phyloP scores from a whole-genome alignment of 2,329 filamentous ascomycete genomes.

The Calonectria multiphialidica region DNA sequence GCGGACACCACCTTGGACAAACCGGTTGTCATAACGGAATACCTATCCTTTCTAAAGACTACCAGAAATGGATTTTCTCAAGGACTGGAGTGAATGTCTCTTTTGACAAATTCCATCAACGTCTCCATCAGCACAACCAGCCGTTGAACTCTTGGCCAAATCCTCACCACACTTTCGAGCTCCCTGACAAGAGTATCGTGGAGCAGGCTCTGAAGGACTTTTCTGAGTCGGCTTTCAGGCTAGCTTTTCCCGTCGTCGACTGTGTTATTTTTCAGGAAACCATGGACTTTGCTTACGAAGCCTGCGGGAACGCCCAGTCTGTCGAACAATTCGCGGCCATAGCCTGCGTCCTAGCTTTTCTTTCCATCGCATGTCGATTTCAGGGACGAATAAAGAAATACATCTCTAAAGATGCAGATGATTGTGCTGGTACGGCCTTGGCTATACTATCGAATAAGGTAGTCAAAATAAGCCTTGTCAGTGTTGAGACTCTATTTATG shows the following conservation, averaged over 20 bases:
- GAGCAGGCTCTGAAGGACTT: slow-evolving; percentile 22
- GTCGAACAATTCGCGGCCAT: slow-evolving; percentile 49
- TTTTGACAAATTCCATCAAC: too few relatives aligned
- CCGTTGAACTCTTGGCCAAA: too few relatives aligned
- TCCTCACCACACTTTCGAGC: too few relatives aligned
- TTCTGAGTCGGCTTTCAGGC: slow-evolving; percentile 49
- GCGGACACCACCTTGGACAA: too few relatives aligned
- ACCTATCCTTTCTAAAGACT: too few relatives aligned
- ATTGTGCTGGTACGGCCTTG: slow-evolving; percentile 53
- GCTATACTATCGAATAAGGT: slow-evolving; percentile 54
- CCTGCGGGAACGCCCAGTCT: slow-evolving; percentile 25
- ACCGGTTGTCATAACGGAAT: too few relatives aligned
- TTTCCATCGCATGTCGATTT: slow-evolving; percentile 49
- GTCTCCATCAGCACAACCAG: too few relatives aligned
- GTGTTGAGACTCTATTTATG: slow-evolving; percentile 58
- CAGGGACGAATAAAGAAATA: slow-evolving; percentile 24
- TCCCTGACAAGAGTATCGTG: too few relatives aligned
- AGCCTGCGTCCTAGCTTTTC: slow-evolving; percentile 61
- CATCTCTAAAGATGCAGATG: slow-evolving; percentile 52
- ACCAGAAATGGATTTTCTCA: too few relatives aligned
- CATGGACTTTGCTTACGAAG: slow-evolving; percentile 56
- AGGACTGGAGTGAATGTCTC: too few relatives aligned
- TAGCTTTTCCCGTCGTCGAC: slow-evolving; percentile 61
- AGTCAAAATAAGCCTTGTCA: slow-evolving; percentile 55
- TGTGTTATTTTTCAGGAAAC: slow-evolving; percentile 57